phyloP scores from a whole-genome alignment of 495 filamentous ascomycete species.

The Penicillium maclennaniae region DNA sequence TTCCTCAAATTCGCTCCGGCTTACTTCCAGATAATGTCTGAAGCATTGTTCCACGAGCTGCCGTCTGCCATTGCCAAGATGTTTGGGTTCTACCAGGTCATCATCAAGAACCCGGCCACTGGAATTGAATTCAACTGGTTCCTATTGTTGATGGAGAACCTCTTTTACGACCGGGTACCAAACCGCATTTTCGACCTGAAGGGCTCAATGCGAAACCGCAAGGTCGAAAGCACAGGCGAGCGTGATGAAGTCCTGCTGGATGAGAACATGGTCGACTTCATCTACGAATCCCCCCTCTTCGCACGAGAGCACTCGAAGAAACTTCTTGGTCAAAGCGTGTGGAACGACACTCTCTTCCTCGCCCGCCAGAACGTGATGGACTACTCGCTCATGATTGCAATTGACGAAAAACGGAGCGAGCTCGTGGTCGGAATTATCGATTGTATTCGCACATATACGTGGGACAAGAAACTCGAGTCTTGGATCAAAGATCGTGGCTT shows the following conservation, averaged over 20 bases:
- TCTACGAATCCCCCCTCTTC: constrained; percentile 95
- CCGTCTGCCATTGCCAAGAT: constrained; percentile 98
- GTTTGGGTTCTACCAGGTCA: constrained; percentile 96
- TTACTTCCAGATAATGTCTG: constrained; percentile 96
- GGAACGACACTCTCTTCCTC: constrained; percentile 95
- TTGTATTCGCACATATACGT: constrained; percentile 97
- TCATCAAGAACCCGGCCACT: constrained; percentile 90
- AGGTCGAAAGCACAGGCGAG: constrained; percentile 90
- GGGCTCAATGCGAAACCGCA: constrained; percentile 96
- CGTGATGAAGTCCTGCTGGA: constrained; percentile 94
- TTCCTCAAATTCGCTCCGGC: constrained; percentile 93
- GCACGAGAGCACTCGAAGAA: constrained; percentile 90
- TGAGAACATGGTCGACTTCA: constrained; percentile 99
- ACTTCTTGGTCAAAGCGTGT: constrained; percentile 74
- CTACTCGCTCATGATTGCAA: constrained; percentile 96
- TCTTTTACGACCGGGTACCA: constrained; percentile 93
- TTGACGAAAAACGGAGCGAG: constrained; percentile 85
- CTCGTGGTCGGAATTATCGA: constrained; percentile 97
- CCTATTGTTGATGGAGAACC: constrained; percentile 94
- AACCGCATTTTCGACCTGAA: constrained; percentile 97
- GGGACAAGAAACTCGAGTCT: constrained; percentile 98
- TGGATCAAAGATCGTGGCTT: constrained; percentile 98
- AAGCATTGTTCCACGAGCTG: constrained; percentile 92
- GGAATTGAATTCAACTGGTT: constrained; percentile 94
- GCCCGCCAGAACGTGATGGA: constrained; percentile 96